These are phyloP conservation scores for Zygnema circumcarinatum DNA, from an alignment of 139 green algal genomes.

Conservation along the genomic window DNA sequence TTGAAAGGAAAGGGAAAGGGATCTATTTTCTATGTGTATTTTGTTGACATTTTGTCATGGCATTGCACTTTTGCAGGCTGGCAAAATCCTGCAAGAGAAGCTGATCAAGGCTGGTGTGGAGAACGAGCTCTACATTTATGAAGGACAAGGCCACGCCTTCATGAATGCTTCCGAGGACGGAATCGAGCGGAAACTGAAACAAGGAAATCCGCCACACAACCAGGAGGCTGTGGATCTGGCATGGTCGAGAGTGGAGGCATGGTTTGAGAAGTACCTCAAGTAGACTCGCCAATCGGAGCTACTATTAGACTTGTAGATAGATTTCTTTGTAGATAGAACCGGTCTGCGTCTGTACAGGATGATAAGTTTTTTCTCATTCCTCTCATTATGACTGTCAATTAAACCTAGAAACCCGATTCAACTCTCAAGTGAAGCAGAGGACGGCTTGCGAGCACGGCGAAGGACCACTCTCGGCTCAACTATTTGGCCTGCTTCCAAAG, in stretches of 20 bases:
- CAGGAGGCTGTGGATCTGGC: slow-evolving; percentile 35
- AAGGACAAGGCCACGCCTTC: slow-evolving; percentile 61
- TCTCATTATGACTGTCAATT: too few species aligned
- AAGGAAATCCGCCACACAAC: slow-evolving; percentile 47
- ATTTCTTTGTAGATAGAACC: not conserved
- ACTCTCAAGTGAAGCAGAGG: too few species aligned
- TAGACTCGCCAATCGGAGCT: too few species aligned
- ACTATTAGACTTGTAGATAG: not conserved
- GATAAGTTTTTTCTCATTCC: too few species aligned
- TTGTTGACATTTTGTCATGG: too few species aligned
- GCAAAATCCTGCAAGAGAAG: slow-evolving; percentile 43
- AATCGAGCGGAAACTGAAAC: slow-evolving; percentile 41
- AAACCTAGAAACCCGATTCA: not conserved
- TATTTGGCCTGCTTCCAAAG: slow-evolving; percentile 52
- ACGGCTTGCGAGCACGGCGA: slow-evolving; percentile 50
- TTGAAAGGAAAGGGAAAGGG: too few species aligned
- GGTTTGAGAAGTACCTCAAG: slow-evolving; percentile 52
- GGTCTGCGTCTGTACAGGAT: too few species aligned
- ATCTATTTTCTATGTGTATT: too few species aligned
- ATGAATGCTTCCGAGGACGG: slow-evolving; percentile 62
- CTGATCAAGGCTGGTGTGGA: slow-evolving; percentile 30
- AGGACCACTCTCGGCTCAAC: slow-evolving; percentile 55
- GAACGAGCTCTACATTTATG: slow-evolving; percentile 62
- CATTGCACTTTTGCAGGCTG: too few species aligned
- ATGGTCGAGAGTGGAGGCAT: slow-evolving; percentile 28